Base-by-base conservation (phyloP, 441 rosid genomes). In the Rhodomyrtus psidioides region DNA sequence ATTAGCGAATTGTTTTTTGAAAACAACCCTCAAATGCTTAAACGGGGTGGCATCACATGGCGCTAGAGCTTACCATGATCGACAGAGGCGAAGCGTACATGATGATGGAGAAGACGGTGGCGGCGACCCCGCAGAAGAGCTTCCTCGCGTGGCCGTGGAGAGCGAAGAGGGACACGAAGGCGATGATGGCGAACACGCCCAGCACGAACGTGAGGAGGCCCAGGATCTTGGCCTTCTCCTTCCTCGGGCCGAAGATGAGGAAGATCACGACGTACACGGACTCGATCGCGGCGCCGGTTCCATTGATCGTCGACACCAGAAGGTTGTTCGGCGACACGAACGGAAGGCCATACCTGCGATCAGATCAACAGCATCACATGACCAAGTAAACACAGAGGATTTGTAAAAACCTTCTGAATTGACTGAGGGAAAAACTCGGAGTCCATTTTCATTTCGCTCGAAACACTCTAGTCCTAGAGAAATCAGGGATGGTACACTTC, bases 81-180 rank as follows among this genome's bases (percentile, higher is more conserved):
- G 99, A 94, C 42, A 97, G 97, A 42, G 98, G 99, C 15, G 99
- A 96, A 82, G 89, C 99, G 89, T 97, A 97, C 99, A 97, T 97
- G 92, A 95, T 90, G 87, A 95, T 93, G 26, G 99, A 96, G 93
- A 96, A 97, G 84, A 97, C 84, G 75, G 98, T 85, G 44, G 98
- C 94, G 54, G 95, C 96, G 34, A 93, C 53, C 27, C 99, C 99
- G 56, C 99, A 95, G 59, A 97, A 94, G 88, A 93, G 89, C 89
- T 94, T 96, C 84, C 99, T 94, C 1, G 60, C 13, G 83, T 87
- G 90, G 75, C 94, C 98, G 56, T 94, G 95, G 56, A 96, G 92
- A 55, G 93, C 98, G 30, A 94, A 86, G 88, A 94, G 75, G 49
- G 99, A 96, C 26, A 96, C 92, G 2, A 93, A 83, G 57, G 91